Conservation (phyloP, 352 stramenopile genomes). For the Phytophthora aleatoria region DNA sequence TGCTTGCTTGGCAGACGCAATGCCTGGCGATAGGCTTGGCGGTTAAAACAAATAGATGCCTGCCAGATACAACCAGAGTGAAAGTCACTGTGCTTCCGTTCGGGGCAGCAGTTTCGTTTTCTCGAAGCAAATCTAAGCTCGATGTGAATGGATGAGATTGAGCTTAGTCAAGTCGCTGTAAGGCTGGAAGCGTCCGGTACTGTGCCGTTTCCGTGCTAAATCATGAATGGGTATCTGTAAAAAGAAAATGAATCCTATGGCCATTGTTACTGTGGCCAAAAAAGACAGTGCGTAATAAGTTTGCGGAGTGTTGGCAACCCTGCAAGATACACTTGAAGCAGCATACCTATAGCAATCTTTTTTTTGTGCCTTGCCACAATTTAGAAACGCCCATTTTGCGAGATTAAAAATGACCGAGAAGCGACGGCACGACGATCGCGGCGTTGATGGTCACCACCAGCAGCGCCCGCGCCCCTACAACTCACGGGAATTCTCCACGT, state of each 20-base stretch:
- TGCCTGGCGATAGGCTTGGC: not conserved
- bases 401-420: constrained; percentile 23
- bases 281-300: not conserved
- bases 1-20: not conserved
- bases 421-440: constrained; percentile 6
- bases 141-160: not conserved
- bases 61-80: not conserved
- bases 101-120: not conserved
- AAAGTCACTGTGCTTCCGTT: not conserved
- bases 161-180: not conserved
- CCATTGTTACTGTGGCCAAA: not conserved
- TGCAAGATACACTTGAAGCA: too few relatives aligned
- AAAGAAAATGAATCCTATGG: not conserved
- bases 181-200: not conserved
- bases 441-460: not conserved
- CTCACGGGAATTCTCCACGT: not conserved
- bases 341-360: not conserved
- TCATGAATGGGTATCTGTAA: not conserved
- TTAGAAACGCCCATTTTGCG: not conserved
- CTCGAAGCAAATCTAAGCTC: not conserved
- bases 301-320: not conserved
- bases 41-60: not conserved
- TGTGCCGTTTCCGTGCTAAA: not conserved
- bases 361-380: not conserved
- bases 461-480: constrained; percentile 5